phyloP scores from a whole-genome alignment of 1,139 yeast genomes.

The Geotrichum klebahnii region DNA sequence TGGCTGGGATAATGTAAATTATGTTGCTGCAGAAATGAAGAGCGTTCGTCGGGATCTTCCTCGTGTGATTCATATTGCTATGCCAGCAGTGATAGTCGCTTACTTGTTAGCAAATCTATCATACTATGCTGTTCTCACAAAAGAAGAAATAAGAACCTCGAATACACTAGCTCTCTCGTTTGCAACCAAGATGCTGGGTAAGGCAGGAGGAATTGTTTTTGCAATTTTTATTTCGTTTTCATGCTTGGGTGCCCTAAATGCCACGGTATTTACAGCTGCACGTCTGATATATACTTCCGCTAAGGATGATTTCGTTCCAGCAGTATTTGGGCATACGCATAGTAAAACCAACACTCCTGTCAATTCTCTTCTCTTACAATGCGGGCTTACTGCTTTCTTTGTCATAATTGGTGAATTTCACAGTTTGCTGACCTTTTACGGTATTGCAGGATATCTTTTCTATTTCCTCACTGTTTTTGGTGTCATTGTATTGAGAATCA shows the following conservation, averaged over 20 bases:
- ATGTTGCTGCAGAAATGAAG: constrained; percentile 43
- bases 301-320: constrained; percentile 40
- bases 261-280: constrained; percentile 41
- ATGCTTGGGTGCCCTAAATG: constrained; percentile 44
- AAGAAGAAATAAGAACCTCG: constrained; percentile 36
- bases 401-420: constrained; percentile 41
- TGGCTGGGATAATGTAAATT: constrained; percentile 47
- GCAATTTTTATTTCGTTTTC: constrained; percentile 40
- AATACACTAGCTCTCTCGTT: constrained; percentile 41
- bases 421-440: constrained; percentile 41
- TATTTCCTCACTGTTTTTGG: constrained; percentile 42
- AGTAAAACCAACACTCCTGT: constrained; percentile 37
- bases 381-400: constrained; percentile 35
- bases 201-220: constrained; percentile 34
- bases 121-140: constrained; percentile 40
- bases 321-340: constrained; percentile 33
- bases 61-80: constrained; percentile 41
- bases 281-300: constrained; percentile 42
- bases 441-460: constrained; percentile 43
- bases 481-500: constrained; percentile 38
- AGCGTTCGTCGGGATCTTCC: constrained; percentile 41
- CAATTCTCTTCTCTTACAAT: constrained; percentile 39
- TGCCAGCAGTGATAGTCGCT: constrained; percentile 42
- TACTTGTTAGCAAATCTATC: constrained; percentile 41
- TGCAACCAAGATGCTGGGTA: constrained; percentile 36